phyloP scores from a whole-genome alignment of 177 flowering plant genomes.

The Vitis hybrid region DNA sequence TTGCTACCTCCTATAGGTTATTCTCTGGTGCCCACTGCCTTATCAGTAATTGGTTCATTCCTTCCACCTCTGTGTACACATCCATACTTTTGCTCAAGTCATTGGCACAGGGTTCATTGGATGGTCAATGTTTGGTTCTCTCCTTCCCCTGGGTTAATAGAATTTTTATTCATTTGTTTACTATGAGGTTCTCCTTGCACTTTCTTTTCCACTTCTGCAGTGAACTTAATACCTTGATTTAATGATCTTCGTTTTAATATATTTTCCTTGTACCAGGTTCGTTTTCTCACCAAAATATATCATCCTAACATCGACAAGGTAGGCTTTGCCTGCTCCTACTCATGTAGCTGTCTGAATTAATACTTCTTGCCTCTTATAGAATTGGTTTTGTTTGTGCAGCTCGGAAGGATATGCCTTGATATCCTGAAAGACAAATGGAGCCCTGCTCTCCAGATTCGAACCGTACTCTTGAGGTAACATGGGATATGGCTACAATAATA shows the following conservation, averaged over 20 bases:
- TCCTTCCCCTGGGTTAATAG: too few relatives aligned
- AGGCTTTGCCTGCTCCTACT: slow-evolving; percentile 5
- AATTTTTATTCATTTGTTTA: neutral
- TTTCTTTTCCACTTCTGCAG: neutral
- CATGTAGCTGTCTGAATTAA: neutral
- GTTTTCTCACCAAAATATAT: slow-evolving; percentile 92
- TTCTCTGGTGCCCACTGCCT: too few relatives aligned
- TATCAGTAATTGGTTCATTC: too few relatives aligned
- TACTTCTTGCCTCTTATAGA: slow-evolving; percentile 8
- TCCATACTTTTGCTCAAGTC: too few relatives aligned
- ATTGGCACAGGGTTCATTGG: too few relatives aligned
- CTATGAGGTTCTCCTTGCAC: neutral
- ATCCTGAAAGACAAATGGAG: slow-evolving; percentile 99
- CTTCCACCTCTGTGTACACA: too few relatives aligned
- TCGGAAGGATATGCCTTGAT: slow-evolving; percentile 97
- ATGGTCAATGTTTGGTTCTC: too few relatives aligned
- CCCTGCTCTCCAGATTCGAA: slow-evolving; percentile 96
- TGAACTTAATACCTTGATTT: neutral
- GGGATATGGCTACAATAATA: neutral
- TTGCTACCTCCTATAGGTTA: too few relatives aligned
- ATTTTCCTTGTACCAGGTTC: slow-evolving; percentile 56
- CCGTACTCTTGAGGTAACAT: slow-evolving; percentile 83
- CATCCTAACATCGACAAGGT: slow-evolving; percentile 96
- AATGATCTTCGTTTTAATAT: neutral
- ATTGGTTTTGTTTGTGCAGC: slow-evolving; percentile 49